Percentiles rank a stretch among this genome's conserved stretches.
These are phyloP conservation scores for Fusarium goolgardi DNA, from an alignment of 2,329 filamentous ascomycete species.

Conservation along the genomic window DNA sequence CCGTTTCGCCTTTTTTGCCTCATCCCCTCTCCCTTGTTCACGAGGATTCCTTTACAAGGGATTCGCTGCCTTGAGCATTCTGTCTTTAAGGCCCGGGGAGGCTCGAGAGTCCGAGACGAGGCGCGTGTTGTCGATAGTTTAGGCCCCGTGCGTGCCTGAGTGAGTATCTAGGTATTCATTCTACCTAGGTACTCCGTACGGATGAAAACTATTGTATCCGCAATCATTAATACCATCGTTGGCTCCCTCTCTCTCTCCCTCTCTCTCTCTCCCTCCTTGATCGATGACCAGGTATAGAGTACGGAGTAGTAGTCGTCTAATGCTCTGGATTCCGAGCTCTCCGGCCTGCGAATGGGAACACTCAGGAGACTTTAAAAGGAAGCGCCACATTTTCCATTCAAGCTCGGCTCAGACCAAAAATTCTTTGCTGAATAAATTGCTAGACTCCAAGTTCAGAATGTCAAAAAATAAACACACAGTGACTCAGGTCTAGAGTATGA, in stretches of 20 bases:
- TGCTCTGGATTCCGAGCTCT: slow-evolving; percentile 43
- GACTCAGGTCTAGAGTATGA: no score
- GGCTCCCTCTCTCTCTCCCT: slow-evolving; percentile 12
- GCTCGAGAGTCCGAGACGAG: slow-evolving; percentile 7
- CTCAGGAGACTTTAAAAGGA: slow-evolving; percentile 32
- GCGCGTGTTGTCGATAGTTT: slow-evolving; percentile 21
- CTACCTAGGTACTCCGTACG: neutral
- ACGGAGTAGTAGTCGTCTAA: slow-evolving; percentile 5
- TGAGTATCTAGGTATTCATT: neutral
- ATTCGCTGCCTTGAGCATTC: slow-evolving; percentile 6
- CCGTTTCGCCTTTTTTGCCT: slow-evolving; percentile 28
- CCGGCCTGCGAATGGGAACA: slow-evolving; percentile 47
- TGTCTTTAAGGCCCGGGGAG: slow-evolving; percentile 7
- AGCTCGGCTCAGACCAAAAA: slow-evolving; percentile 24
- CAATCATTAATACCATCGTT: slow-evolving; percentile 15
- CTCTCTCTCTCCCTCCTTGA: slow-evolving; percentile 10
- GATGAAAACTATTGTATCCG: neutral
- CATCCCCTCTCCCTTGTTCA: slow-evolving; percentile 22
- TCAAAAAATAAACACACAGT: neutral
- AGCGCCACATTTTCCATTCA: slow-evolving; percentile 29
- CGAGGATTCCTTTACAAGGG: slow-evolving; percentile 12
- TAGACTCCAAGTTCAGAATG: neutral
- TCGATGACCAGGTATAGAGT: slow-evolving; percentile 10
- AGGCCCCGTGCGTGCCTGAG: slow-evolving; percentile 5
- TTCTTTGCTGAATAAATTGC: neutral